These are phyloP conservation scores for Aspergillus puulaauensis DNA, from an alignment of 2,329 filamentous ascomycete genomes.

Conservation along the genomic window DNA sequence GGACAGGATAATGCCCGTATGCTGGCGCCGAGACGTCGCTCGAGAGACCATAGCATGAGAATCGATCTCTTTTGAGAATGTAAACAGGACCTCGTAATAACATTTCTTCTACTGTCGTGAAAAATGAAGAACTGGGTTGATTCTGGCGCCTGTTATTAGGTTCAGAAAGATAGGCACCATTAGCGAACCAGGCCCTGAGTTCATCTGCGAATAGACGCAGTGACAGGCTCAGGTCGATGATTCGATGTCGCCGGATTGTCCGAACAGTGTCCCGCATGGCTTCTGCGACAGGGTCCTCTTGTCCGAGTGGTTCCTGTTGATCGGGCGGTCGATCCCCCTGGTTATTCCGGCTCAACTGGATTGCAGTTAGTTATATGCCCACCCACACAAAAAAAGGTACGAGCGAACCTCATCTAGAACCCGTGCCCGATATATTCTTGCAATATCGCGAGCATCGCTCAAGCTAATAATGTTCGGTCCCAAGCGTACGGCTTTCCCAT, in stretches of 20 bases:
- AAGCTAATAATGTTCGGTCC: constrained; percentile 18
- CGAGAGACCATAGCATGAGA: neutral
- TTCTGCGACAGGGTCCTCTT: constrained; percentile 13
- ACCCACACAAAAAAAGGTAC: neutral
- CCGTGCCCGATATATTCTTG: neutral
- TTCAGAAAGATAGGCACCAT: neutral
- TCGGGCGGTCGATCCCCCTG: neutral
- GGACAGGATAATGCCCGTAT: neutral
- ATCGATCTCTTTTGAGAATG: constrained; percentile 2
- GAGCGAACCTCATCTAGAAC: neutral
- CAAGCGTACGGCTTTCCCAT: constrained; percentile 19
- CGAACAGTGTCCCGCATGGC: constrained; percentile 6
- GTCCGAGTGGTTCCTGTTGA: neutral
- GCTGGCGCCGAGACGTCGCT: neutral
- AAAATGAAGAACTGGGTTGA: neutral
- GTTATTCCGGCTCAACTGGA: neutral
- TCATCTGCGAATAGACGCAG: constrained; percentile 10
- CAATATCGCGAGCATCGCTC: constrained; percentile 11
- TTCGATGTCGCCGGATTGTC: constrained; percentile 7
- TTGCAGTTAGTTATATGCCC: neutral
- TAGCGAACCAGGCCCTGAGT: neutral
- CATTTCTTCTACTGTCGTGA: constrained; percentile 4
- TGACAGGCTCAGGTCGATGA: constrained; percentile 4
- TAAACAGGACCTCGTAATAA: constrained; percentile 4
- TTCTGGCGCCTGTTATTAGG: neutral